A percentile compares a stretch with the other conserved stretches of the same genome.
Evolutionary conservation across 2,329 filamentous ascomycete genomes (phyloP).

Genomic region (Sporothrix pseudoabietina): DNA sequence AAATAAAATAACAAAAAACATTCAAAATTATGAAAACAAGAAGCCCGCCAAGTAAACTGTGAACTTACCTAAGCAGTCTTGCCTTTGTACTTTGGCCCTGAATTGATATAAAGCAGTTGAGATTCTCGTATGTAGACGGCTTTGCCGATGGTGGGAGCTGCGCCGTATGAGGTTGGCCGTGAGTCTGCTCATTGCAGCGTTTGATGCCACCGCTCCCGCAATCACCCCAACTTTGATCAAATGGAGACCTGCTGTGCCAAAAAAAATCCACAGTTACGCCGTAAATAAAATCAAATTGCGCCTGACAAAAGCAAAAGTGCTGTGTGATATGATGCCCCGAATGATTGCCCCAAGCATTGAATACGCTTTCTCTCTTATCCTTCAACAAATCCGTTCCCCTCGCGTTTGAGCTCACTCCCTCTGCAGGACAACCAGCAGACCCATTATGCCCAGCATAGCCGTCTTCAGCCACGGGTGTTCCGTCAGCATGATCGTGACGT

Average conservation of each 20-base stretch:
- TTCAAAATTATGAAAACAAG: background rate
- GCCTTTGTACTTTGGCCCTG: background rate
- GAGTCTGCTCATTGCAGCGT: too few relatives aligned
- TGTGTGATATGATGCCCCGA: background rate
- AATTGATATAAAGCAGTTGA: background rate
- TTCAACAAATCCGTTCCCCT: background rate
- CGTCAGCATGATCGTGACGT: slow-evolving; percentile 92
- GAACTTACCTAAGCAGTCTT: background rate
- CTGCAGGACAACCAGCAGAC: slow-evolving; percentile 87
- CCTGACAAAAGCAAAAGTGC: background rate
- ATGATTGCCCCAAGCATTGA: too few relatives aligned
- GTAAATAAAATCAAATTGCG: slow-evolving; percentile 6
- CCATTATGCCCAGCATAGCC: slow-evolving; percentile 92
- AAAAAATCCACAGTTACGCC: background rate
- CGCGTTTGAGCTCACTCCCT: slow-evolving; percentile 63
- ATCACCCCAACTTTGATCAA: background rate
- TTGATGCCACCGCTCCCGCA: too few relatives aligned
- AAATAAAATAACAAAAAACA: background rate
- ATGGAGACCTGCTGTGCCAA: background rate
- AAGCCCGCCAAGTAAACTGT: background rate
- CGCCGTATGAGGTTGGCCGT: too few relatives aligned
- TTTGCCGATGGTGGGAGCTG: too few relatives aligned
- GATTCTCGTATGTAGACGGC: background rate
- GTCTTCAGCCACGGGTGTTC: slow-evolving; percentile 98
- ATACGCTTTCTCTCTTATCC: background rate